These are phyloP conservation scores for Alternaria triticimaculans DNA, from an alignment of 2,329 filamentous ascomycete species.

Conservation along the genomic window DNA sequence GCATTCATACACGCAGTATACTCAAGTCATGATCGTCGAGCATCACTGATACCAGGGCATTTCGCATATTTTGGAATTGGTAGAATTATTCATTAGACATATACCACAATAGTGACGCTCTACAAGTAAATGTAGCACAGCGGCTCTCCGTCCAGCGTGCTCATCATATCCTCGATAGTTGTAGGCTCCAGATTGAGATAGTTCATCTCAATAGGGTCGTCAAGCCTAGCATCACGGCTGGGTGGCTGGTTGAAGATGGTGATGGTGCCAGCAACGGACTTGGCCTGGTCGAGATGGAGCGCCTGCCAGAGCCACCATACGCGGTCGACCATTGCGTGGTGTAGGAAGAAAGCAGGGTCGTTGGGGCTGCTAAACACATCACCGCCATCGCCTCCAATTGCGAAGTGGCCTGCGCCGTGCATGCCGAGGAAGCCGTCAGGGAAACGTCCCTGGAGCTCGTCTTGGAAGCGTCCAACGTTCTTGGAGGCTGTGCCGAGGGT, in stretches of 20 bases:
- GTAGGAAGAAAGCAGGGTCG: constrained; percentile 56
- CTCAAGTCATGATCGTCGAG: neutral
- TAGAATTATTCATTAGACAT: neutral
- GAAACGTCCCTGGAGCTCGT: constrained; percentile 31
- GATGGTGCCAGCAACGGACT: constrained; percentile 40
- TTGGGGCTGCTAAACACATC: constrained; percentile 54
- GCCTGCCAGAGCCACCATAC: constrained; percentile 58
- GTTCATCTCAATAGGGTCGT: constrained; percentile 52
- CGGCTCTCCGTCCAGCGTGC: constrained; percentile 50
- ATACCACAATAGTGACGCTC: neutral
- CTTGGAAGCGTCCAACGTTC: constrained; percentile 48
- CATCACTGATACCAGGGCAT: neutral
- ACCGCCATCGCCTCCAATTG: constrained; percentile 38
- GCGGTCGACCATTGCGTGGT: constrained; percentile 56
- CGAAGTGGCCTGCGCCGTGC: constrained; percentile 50
- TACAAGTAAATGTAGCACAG: constrained; percentile 56
- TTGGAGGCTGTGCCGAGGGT: constrained; percentile 59
- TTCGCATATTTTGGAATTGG: neutral
- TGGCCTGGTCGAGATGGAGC: constrained; percentile 19
- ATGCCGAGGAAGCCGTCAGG: constrained; percentile 38
- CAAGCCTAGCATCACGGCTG: constrained; percentile 54
- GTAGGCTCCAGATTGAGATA: constrained; percentile 33
- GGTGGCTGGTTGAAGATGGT: constrained; percentile 52
- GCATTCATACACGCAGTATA: neutral
- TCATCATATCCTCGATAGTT: constrained; percentile 46